Conservation (phyloP, 345 rosid genomes). For the Citrus glauca region DNA sequence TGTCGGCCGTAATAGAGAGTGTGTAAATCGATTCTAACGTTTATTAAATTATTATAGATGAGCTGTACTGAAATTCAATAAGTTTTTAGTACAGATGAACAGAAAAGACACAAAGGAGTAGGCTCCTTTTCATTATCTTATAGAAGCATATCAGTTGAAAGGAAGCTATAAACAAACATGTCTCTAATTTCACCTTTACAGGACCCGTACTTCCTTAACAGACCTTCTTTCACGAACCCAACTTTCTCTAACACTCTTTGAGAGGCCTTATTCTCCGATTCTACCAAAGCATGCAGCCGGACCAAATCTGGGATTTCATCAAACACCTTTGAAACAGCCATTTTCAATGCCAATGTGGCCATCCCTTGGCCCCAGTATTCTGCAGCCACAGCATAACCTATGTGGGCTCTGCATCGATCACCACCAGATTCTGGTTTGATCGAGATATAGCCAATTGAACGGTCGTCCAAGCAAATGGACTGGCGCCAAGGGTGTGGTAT, state of each 20-base stretch:
- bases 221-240: constrained; percentile 58
- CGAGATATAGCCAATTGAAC: constrained; percentile 40
- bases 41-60: no score
- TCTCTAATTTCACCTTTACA: constrained; percentile 53
- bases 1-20: no score
- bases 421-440: constrained; percentile 29
- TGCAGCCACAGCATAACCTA: constrained; percentile 34
- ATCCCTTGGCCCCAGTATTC: constrained; percentile 48
- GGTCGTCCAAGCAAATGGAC: constrained; percentile 43
- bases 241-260: constrained; percentile 60
- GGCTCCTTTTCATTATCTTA: background rate
- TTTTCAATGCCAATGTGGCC: constrained; percentile 32
- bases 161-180: constrained; percentile 35
- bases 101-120: no score
- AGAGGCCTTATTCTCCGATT: constrained; percentile 46
- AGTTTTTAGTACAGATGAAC: no score
- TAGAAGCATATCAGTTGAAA: constrained; percentile 28
- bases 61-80: no score
- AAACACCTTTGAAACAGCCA: constrained; percentile 32
- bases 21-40: no score
- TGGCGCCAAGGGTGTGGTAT: constrained; percentile 46
- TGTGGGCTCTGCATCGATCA: constrained; percentile 33
- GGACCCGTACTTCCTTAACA: constrained; percentile 49
- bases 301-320: constrained; percentile 31
- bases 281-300: constrained; percentile 60